Evolutionary conservation across 257 asterid genomes (phyloP), one percentile per base, ranked within the genome.

Genomic region (Solanum etuberosum): DNA sequence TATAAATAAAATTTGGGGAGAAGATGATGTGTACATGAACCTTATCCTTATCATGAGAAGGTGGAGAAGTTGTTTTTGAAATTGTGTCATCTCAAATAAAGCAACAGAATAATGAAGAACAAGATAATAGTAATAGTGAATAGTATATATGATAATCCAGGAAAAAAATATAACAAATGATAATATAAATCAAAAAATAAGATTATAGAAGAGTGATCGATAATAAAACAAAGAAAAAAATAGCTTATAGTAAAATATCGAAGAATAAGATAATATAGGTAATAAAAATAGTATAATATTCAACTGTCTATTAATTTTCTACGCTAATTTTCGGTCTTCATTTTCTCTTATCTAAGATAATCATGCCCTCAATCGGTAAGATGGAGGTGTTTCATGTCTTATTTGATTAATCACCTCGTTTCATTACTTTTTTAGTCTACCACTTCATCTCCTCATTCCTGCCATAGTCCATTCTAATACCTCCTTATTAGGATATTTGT

Each of bases 1-100:
- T 1, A 27, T 25, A 13, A 65, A 12, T 13, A 27, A 27, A 5
- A 12, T 12, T 65, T 27, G 4, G 1, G 1, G 0, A 12, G 2
- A 54, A 18, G 0, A 63, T 63, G 7, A 63, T 25, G 0, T 63
- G 15, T 12, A 63, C 1, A 27, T 12, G 2, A 11, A 25, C 0
- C 8, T 63, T 4, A 63, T 23, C 1, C 0, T 25, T 63, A 6
- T 63, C 9, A 25, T 63, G 2, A 5, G 0, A 63, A 25, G 2
- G 0, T 63, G 3, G 1, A 25, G 0, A 63, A 1, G 71, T 5
- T 25, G 0, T 63, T 25, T 25, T 0, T 2, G 8, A 5, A 11
- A 59, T 4, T 23, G 0, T 2, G 1, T 25, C 9, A 11, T 10
- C 9, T 63, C 18, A 63, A n/a, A 63, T 63, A n/a, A n/a, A 23